Evolutionary conservation across 371 early-diverging fungal species (phyloP), one percentile per base, ranked within the genome.

Genomic region (Circinella umbellata): DNA sequence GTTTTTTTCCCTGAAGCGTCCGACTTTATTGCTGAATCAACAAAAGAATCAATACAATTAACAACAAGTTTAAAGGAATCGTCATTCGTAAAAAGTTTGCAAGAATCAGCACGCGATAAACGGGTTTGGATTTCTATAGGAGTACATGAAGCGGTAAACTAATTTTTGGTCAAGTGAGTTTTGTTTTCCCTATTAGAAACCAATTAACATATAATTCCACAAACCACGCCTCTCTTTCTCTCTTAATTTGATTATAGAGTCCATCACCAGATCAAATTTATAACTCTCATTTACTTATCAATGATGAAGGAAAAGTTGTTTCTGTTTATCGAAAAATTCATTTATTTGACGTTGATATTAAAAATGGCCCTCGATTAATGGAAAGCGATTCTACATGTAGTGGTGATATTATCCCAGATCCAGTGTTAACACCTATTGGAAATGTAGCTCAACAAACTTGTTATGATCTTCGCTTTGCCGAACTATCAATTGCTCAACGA

Each of bases 401-500:
- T 0, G 95, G 95, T 4, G 76, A 81, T 14, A 54, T 70, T 7
- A 57, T 94, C 3, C 73, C 73, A 0, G 63, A 75, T 7, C 90
- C 92, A 2, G 81, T 92, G 0, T 60, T 73, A 4, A 91, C 94
- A 0, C 92, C 95, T 0, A 57, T 92, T 5, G 96, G 96, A 1
- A 76, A 75, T 27, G 71, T 95, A 14, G 95, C 95, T 0, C 78
- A 91, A 7, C 84, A 86, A 20, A 87, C 83, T 6, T 96, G 96
- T 79, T 95, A 95, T 69, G 96, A 96, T 73, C 60, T 96, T 62
- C 85, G 96, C 27, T 96, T 95, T 75, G 88, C 95, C 0, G 93
- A 94, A 66, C 49, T 90, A 63, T 83, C 93, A 0, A 73, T 86
- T 55, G 71, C 72, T 1, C 84, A 93, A 54, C 79, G 92, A 10